Conservation (phyloP, 2,329 filamentous ascomycete genomes). For the Phoma sp. region DNA sequence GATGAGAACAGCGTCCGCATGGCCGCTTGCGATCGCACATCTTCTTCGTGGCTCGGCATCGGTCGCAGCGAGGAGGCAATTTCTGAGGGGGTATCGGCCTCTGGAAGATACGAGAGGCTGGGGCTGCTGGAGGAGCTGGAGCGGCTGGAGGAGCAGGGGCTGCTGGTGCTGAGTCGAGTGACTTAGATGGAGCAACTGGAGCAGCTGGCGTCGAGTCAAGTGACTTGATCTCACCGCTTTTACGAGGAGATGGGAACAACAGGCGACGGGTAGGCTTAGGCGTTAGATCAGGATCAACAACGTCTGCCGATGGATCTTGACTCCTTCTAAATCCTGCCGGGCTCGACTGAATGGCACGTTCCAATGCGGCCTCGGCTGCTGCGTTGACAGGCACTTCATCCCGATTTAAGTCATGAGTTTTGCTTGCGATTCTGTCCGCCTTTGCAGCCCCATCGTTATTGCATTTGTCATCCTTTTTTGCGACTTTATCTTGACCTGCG, state of each 20-base stretch:
- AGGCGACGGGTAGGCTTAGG: conserved; percentile 71
- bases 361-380: conserved; percentile 49
- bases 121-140: too few species aligned
- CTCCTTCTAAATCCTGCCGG: conserved; percentile 59
- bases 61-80: conserved; percentile 25
- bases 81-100: neutral
- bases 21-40: conserved; percentile 36
- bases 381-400: conserved; percentile 6
- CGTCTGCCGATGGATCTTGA: conserved; percentile 56
- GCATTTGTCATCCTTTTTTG: too few species aligned
- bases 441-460: too few species aligned
- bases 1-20: conserved; percentile 29
- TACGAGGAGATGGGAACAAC: conserved; percentile 78
- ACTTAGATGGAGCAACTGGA: neutral
- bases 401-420: too few species aligned
- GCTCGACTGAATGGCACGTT: conserved; percentile 66
- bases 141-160: too few species aligned
- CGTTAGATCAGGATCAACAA: conserved; percentile 58
- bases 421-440: too few species aligned
- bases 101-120: neutral
- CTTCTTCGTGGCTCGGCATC: conserved; percentile 33
- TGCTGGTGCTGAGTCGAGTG: too few species aligned
- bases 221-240: conserved; percentile 66
- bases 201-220: conserved; percentile 57
- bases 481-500: too few species aligned